phyloP scores from a whole-genome alignment of 2,329 filamentous ascomycete species.

The Sphaerulina populicola region DNA sequence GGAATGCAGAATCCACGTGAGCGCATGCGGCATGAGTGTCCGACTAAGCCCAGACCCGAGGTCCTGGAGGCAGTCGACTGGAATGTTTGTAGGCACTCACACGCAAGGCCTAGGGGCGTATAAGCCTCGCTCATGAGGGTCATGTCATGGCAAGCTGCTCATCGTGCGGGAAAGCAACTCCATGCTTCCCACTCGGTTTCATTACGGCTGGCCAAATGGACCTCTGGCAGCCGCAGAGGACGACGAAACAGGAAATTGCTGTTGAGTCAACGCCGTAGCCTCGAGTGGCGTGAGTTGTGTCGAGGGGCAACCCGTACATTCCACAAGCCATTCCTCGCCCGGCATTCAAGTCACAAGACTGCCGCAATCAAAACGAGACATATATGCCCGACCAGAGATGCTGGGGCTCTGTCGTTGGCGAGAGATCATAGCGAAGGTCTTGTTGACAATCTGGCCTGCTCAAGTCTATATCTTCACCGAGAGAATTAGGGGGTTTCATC shows the following conservation, averaged over 20 bases:
- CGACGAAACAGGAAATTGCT: not conserved
- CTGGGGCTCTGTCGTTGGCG: not conserved
- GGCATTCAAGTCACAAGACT: not conserved
- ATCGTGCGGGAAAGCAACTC: not conserved
- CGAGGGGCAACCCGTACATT: not conserved
- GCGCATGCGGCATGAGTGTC: not conserved
- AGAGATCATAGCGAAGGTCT: not conserved
- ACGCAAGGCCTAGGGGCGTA: not conserved
- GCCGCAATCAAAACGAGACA: not conserved
- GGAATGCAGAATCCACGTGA: conserved; percentile 10
- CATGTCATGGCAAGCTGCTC: not conserved
- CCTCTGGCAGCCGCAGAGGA: not conserved
- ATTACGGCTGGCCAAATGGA: not conserved
- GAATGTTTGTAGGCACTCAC: not conserved
- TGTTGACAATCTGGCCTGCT: not conserved
- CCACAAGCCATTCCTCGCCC: not conserved
- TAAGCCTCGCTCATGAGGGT: not conserved
- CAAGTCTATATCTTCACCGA: no score
- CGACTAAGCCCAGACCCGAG: not conserved
- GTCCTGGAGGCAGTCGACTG: not conserved
- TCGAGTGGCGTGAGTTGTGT: not conserved
- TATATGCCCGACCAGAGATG: not conserved
- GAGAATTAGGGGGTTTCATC: no score
- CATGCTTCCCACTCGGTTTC: not conserved
- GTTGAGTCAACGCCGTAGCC: no score